Base-by-base conservation (phyloP, 805 yeast species). In the Metschnikowia santaceciliae region DNA sequence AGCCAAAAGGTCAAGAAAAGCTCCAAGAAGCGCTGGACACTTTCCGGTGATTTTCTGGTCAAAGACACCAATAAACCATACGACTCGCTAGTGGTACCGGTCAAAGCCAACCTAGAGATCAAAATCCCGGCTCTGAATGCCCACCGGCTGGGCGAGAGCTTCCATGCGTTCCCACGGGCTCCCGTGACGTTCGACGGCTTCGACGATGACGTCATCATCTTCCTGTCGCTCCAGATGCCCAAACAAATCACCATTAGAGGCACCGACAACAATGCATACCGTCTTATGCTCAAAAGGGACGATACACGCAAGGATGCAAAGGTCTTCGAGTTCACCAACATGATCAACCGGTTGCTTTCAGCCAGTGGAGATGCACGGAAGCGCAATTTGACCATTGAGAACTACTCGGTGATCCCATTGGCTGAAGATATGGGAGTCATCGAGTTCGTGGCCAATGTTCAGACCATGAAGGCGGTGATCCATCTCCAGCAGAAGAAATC, bases 241-340 rank as follows among this genome's bases (percentile, higher is more conserved):
- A 81, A 89, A 58, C 84, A 88, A 56, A 71, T 94, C 7, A 81
- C 81, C 13, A 71, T 92, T 2, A 67, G 80, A 37, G 99, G 98
- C 0, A 81, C 88, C 2, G 88, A 92, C 67, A 91, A 92, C 7
- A 68, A 70, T n/a, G 66, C 72, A 1, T 91, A 91, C 63, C 79
- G 85, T 17, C 76, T 94, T 14, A 76, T 94, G 70, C 84, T 96
- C 59, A 94, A 94, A 63, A 79, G 83, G 54, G 99, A 94, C 67
- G 99, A 94, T 70, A 84, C 95, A 17, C 73, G 98, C 56, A 95
- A 95, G 62, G 99, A 95, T 72, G 94, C 96, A 3, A 87, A 96
- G 59, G 81, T 92, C 47, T 87, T 90, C n/a, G 94, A 95, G 59
- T 86, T 94, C 59, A 89, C 97, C 0, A 82, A 89, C 1, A 86